Conservation (phyloP, 805 yeast genomes). For the Saturnispora serradocipensis region DNA sequence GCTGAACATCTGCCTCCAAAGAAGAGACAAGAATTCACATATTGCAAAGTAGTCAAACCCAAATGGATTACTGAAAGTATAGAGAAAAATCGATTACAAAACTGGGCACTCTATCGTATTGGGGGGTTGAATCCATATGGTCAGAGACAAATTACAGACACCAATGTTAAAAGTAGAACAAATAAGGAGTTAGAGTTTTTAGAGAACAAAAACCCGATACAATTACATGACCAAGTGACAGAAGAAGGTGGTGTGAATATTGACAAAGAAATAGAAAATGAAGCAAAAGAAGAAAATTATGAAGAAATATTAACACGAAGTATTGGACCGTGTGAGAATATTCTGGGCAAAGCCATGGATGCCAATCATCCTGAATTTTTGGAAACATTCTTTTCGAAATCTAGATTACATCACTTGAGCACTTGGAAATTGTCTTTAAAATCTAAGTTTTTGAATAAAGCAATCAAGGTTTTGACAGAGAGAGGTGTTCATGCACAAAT, state of each 20-base stretch:
- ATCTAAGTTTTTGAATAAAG: conserved; percentile 44
- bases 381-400: conserved; percentile 60
- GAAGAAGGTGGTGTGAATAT: conserved; percentile 2
- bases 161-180: background rate
- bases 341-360: conserved; percentile 27
- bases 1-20: conserved; percentile 74
- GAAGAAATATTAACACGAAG: conserved; percentile 11
- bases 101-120: conserved; percentile 66
- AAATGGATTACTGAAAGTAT: conserved; percentile 72
- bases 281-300: conserved; percentile 2
- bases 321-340: background rate
- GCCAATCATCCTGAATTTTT: conserved; percentile 76
- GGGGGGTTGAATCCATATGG: conserved; percentile 34
- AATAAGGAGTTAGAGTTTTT: background rate
- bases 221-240: background rate
- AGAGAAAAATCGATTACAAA: conserved; percentile 35
- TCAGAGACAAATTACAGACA: conserved; percentile 35
- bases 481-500: background rate
- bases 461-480: conserved; percentile 25
- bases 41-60: conserved; percentile 71
- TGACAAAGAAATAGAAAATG: conserved; percentile 8
- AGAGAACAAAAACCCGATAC: conserved; percentile 4
- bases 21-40: conserved; percentile 54
- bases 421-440: conserved; percentile 75
- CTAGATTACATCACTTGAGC: conserved; percentile 82